phyloP scores from a whole-genome alignment of 805 yeast genomes.

The Starmerella stellata region DNA sequence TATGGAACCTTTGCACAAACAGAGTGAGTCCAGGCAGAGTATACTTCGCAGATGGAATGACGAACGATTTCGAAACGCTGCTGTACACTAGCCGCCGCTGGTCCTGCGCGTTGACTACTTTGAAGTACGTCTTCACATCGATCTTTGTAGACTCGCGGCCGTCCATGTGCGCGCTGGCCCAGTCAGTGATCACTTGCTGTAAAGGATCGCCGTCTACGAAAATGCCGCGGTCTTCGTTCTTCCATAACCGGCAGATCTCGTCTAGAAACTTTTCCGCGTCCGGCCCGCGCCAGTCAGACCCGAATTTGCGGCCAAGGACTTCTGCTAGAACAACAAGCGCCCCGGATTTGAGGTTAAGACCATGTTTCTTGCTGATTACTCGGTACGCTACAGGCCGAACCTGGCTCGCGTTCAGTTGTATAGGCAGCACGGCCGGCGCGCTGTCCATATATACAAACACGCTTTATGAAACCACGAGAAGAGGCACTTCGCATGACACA shows the following conservation, averaged over 20 bases:
- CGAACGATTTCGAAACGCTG: slow-evolving; percentile 26
- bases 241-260: slow-evolving; percentile 67
- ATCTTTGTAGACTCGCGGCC: slow-evolving; percentile 18
- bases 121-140: slow-evolving; percentile 59
- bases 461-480: too few species aligned
- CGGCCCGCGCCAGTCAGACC: slow-evolving; percentile 68
- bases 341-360: slow-evolving; percentile 71
- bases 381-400: slow-evolving; percentile 85
- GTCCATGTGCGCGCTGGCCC: slow-evolving; percentile 19
- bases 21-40: slow-evolving; percentile 18
- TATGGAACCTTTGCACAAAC: slow-evolving; percentile 31
- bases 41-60: slow-evolving; percentile 28
- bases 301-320: slow-evolving; percentile 58
- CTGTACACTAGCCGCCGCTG: slow-evolving; percentile 25
- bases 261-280: slow-evolving; percentile 50
- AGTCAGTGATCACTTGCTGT: slow-evolving; percentile 43
- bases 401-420: slow-evolving; percentile 59
- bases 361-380: slow-evolving; percentile 76
- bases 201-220: slow-evolving; percentile 67
- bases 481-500: too few species aligned
- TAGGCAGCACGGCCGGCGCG: slow-evolving; percentile 40
- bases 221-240: slow-evolving; percentile 70
- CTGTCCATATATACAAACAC: slow-evolving; percentile 9
- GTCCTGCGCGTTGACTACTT: slow-evolving; percentile 40
- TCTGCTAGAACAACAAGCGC: slow-evolving; percentile 60